A percentile compares a stretch with the other conserved stretches of the same genome.
These are phyloP conservation scores for Globisporangium irregulare DNA, from an alignment of 352 stramenopile species.

Conservation along the genomic window DNA sequence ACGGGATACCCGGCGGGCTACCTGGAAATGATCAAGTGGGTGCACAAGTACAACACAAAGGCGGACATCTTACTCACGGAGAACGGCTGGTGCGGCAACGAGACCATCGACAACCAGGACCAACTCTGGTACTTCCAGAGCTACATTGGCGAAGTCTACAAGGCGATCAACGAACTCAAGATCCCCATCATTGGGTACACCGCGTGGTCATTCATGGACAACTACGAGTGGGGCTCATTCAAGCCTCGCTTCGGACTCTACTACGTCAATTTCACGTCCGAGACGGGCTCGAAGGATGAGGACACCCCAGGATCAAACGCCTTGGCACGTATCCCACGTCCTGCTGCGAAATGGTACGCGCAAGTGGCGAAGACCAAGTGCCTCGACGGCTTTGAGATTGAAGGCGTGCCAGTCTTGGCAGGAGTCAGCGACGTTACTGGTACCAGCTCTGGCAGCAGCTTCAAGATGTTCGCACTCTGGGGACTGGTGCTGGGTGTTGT, in stretches of 20 bases:
- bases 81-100: conserved; percentile 61
- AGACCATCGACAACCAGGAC: conserved; percentile 41
- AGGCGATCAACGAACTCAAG: conserved; percentile 46
- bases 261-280: conserved; percentile 42
- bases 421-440: not conserved
- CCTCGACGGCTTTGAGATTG: conserved; percentile 4
- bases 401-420: not conserved
- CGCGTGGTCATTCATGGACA: conserved; percentile 93
- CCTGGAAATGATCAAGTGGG: conserved; percentile 60
- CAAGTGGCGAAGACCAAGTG: conserved; percentile 41
- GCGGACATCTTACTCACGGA: conserved; percentile 61
- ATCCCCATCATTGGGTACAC: conserved; percentile 90
- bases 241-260: conserved; percentile 51
- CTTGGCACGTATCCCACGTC: conserved; percentile 18
- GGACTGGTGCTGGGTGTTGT: not conserved
- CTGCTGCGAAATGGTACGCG: conserved; percentile 20
- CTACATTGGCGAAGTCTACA: conserved; percentile 58
- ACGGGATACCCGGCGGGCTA: conserved; percentile 50
- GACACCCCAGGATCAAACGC: conserved; percentile 41
- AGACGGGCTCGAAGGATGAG: conserved; percentile 28
- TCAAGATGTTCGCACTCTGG: not conserved
- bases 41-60: conserved; percentile 45
- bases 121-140: conserved; percentile 59
- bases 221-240: conserved; percentile 92
- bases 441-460: not conserved